Evolutionary conservation across 2,329 filamentous ascomycete genomes (phyloP).

Genomic region (Phialocephala sp.): DNA sequence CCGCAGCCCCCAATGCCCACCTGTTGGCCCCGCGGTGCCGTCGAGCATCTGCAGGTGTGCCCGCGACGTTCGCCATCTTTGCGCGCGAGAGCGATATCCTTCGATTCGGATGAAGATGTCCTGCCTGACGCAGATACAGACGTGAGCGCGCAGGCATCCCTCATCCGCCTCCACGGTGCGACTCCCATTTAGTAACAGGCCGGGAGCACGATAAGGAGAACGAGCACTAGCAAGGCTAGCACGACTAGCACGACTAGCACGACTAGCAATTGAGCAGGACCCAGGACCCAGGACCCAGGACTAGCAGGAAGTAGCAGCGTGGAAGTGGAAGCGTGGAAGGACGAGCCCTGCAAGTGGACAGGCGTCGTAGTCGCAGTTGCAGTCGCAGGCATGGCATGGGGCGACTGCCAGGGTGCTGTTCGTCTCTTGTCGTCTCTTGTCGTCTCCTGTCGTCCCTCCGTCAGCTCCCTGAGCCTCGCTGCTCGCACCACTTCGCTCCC

Average conservation of each 20-base stretch:
- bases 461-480: no score
- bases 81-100: not conserved
- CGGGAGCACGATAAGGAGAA: not conserved
- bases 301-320: not conserved
- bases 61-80: no score
- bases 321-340: not conserved
- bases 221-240: no score
- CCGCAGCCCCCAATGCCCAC: not conserved
- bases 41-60: not conserved
- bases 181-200: not conserved
- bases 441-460: not conserved
- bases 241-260: no score
- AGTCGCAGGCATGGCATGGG: not conserved
- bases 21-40: no score
- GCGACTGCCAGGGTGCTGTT: not conserved
- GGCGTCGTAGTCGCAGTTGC: not conserved
- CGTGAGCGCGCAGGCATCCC: not conserved
- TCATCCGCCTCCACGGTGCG: not conserved
- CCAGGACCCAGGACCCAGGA: no score
- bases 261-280: no score
- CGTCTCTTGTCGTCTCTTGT: not conserved
- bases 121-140: constrained; percentile 4
- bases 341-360: not conserved
- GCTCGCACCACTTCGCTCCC: no score
- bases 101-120: not conserved